Evolutionary conservation across 495 filamentous ascomycete genomes (phyloP).

Genomic region (Xylaria venustula): DNA sequence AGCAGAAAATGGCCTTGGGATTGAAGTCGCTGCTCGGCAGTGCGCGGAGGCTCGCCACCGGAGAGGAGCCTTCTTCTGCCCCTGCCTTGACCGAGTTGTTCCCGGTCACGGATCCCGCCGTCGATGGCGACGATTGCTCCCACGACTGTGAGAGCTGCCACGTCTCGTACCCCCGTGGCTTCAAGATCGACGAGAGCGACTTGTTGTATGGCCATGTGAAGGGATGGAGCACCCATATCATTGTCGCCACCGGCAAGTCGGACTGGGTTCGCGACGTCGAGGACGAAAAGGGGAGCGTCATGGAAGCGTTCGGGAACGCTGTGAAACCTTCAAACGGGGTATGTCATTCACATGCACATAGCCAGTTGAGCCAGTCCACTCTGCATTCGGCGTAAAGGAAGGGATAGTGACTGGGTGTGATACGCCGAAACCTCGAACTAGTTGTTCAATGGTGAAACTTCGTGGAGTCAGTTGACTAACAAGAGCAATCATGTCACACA

Average conservation of each 20-base stretch:
- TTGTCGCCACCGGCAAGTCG: constrained; percentile 91
- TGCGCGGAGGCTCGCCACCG: constrained; percentile 50
- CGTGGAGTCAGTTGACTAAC: neutral
- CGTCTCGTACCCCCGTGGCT: constrained; percentile 66
- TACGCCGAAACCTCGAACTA: neutral
- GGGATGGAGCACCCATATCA: constrained; percentile 82
- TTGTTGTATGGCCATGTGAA: constrained; percentile 84
- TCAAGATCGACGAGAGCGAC: constrained; percentile 74
- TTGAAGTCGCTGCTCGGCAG: constrained; percentile 43
- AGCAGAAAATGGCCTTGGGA: constrained; percentile 26
- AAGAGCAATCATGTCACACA: constrained; percentile 29
- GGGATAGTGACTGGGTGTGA: neutral
- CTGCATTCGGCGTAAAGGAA: neutral
- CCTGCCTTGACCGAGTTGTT: constrained; percentile 60
- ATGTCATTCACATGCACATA: constrained; percentile 35
- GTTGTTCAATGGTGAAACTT: neutral
- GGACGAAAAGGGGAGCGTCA: constrained; percentile 89
- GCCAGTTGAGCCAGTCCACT: neutral
- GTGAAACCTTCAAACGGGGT: constrained; percentile 72
- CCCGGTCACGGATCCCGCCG: constrained; percentile 60
- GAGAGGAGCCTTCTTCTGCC: constrained; percentile 69
- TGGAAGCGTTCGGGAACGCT: constrained; percentile 77
- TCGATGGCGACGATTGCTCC: constrained; percentile 88
- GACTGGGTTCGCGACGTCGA: constrained; percentile 92
- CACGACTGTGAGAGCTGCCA: constrained; percentile 87